Evolutionary conservation across 1,139 yeast genomes (phyloP).

Genomic region (Kodamaea anthophila): DNA sequence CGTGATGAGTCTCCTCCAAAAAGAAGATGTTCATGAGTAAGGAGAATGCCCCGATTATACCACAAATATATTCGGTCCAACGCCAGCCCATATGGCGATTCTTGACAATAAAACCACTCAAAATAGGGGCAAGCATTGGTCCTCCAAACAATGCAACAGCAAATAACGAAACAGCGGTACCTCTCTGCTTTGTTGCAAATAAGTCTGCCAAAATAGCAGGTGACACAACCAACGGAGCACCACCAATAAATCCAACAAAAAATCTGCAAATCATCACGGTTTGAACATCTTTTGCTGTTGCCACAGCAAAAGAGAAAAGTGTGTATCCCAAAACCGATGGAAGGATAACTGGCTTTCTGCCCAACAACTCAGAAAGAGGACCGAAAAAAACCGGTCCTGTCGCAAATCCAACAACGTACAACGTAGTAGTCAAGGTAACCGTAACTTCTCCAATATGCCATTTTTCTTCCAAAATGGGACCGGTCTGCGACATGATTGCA

Average conservation of each 20-base stretch:
- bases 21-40: slow-evolving; percentile 24
- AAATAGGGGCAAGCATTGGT: slow-evolving; percentile 69
- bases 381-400: slow-evolving; percentile 80
- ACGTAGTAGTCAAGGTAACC: slow-evolving; percentile 58
- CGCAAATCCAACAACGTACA: slow-evolving; percentile 77
- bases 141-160: slow-evolving; percentile 65
- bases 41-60: slow-evolving; percentile 39
- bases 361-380: slow-evolving; percentile 70
- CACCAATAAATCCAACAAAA: slow-evolving; percentile 70
- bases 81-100: slow-evolving; percentile 42
- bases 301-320: slow-evolving; percentile 63
- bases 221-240: slow-evolving; percentile 75
- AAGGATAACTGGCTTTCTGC: slow-evolving; percentile 56
- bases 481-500: slow-evolving; percentile 54
- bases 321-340: slow-evolving; percentile 50
- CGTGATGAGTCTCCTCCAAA: slow-evolving; percentile 46
- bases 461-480: slow-evolving; percentile 31
- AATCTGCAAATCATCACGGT: slow-evolving; percentile 68
- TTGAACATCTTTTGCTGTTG: slow-evolving; percentile 67
- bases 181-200: slow-evolving; percentile 55
- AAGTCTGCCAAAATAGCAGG: slow-evolving; percentile 81
- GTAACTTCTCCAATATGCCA: slow-evolving; percentile 53
- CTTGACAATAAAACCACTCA: slow-evolving; percentile 21
- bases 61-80: slow-evolving; percentile 53
- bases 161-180: slow-evolving; percentile 60